A percentile compares a stretch with the other conserved stretches of the same genome.
Conservation (phyloP, 2,329 filamentous ascomycete species). For the Pestalotiopsis sp. region DNA sequence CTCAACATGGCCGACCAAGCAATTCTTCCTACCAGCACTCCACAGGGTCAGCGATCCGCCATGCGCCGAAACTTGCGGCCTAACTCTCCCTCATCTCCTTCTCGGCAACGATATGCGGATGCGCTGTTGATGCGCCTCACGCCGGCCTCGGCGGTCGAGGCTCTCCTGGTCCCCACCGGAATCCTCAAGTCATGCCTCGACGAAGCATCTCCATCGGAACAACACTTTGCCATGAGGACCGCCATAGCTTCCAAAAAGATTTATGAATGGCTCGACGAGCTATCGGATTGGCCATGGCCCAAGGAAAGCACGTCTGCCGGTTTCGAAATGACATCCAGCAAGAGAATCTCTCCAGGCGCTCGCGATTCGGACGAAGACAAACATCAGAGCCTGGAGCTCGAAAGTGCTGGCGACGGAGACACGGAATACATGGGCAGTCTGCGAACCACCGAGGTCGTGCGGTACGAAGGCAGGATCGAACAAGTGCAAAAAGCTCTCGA, state of each 20-base stretch:
- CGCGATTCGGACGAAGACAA: constrained; percentile 18
- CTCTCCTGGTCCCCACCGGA: constrained; percentile 57
- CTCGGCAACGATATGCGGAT: constrained; percentile 49
- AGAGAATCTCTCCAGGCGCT: constrained; percentile 38
- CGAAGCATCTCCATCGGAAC: constrained; percentile 64
- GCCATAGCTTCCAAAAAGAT: constrained; percentile 73
- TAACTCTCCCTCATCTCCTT: constrained; percentile 44
- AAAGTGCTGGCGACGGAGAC: constrained; percentile 30
- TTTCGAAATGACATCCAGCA: constrained; percentile 52
- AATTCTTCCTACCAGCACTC: constrained; percentile 30
- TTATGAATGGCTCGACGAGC: constrained; percentile 75
- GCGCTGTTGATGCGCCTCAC: constrained; percentile 65
- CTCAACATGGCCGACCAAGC: constrained; percentile 33
- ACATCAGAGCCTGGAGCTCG: not conserved
- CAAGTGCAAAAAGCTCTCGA: constrained; percentile 73
- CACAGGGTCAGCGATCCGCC: constrained; percentile 37
- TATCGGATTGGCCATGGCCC: constrained; percentile 64
- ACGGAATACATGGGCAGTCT: constrained; percentile 71
- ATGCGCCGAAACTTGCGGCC: constrained; percentile 42
- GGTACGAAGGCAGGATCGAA: constrained; percentile 74
- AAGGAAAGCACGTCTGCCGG: constrained; percentile 49
- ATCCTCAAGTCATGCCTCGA: constrained; percentile 62
- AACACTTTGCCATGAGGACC: constrained; percentile 71
- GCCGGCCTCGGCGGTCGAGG: constrained; percentile 62
- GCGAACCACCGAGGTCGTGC: constrained; percentile 61